phyloP scores from a whole-genome alignment of 1,284 basidiomycete species.

The Cryptococcus hybrid region DNA sequence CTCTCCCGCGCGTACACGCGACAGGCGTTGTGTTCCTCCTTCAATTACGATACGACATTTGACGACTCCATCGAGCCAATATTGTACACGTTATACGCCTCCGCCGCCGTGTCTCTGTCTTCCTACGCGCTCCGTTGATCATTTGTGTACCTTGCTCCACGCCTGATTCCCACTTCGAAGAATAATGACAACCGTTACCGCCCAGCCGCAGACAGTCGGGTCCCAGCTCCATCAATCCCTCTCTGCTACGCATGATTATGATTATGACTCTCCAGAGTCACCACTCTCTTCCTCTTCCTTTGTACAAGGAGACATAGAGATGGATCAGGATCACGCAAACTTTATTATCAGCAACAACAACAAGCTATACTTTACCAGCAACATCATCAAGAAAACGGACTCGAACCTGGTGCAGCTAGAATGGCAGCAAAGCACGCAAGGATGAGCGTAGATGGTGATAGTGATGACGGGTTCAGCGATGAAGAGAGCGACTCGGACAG shows the following conservation, averaged over 20 bases:
- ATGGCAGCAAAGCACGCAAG: conserved; percentile 1
- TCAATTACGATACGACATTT: no score
- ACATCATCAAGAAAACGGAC: conserved; percentile 24
- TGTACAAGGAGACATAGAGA: conserved; percentile 35
- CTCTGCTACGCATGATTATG: conserved; percentile 35
- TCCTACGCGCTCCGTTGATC: no score
- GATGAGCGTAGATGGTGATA: conserved; percentile 9
- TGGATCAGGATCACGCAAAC: conserved; percentile 52
- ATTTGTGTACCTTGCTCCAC: no score
- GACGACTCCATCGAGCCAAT: no score
- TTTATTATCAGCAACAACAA: conserved; percentile 49
- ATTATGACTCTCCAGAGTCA: conserved; percentile 1
- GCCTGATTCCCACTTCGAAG: no score
- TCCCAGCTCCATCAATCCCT: conserved; percentile 18
- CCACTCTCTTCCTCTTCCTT: conserved; percentile 5
- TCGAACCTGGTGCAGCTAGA: conserved; percentile 1
- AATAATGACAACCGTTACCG: no score
- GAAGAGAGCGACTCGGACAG: conserved; percentile 48
- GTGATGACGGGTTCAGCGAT: conserved; percentile 41
- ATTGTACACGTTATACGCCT: no score
- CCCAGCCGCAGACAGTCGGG: no score
- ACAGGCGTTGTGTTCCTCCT: no score
- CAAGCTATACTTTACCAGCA: conserved; percentile 32
- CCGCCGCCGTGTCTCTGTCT: no score
- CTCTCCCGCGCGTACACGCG: no score